Evolutionary conservation across 1,284 basidiomycete species (phyloP), one percentile per base, ranked within the genome.

Genomic region (Pyrrhoderma lamaoense): DNA sequence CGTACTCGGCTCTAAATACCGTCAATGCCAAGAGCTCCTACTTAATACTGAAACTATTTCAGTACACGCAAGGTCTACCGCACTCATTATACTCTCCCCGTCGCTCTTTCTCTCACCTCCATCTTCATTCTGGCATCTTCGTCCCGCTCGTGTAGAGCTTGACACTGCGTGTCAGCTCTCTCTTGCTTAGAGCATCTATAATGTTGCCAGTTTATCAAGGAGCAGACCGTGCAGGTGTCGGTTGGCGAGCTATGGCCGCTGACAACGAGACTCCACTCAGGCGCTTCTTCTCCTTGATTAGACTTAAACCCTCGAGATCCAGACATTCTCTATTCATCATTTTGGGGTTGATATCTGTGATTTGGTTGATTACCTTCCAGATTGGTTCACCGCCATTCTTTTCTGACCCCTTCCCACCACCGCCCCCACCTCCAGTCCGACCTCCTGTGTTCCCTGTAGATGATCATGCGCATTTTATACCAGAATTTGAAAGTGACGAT

Each of bases 281-380:
- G 8, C 45, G 38, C n/a, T 36, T 52, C 1, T 8, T 52, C 25
- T 46, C 50, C 8, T 22, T 52, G 23, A 16, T 52, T 0, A 23
- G 51, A n/a, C 34, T 50, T 18, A 54, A 54, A 36, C 47, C 44
- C 27, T n/a, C 7, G 11, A 19, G 40, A 3, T 42, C 48, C 7
- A 46, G 52, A 14, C 22, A 34, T 3, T 23, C 34, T 9, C 23
- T 54, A 16, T 31, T 54, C 31, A 27, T 54, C 22, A 13, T 37
- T 13, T 16, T 21, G 22, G 52, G 52, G 1, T 27, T 48, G 13
- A 11, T 50, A 22, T 16, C 40, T 7, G 25, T 35, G 18, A 35
- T 54, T 21, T 54, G 52, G 52, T 46, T 54, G 37, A 25, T 54
- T 7, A 38, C 36, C 34, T 34, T 43, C 14, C 52, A 50, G 14